Base-by-base conservation (phyloP, 805 yeast species). In the Myxozyma kluyveri region DNA sequence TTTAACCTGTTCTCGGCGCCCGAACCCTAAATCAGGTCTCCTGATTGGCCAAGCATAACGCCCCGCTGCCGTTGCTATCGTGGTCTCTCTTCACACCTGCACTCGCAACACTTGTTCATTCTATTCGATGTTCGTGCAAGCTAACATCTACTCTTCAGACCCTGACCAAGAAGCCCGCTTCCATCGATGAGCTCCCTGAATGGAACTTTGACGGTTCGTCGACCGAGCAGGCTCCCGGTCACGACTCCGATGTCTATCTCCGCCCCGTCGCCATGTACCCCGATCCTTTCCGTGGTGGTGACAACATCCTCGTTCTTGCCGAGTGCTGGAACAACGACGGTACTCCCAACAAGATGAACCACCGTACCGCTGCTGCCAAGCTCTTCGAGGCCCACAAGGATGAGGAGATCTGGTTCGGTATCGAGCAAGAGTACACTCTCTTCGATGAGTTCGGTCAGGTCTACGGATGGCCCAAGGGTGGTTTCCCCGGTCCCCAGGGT, bases 121-220 rank as follows among this genome's bases (percentile, higher is more conserved):
- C n/a, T n/a, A n/a, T n/a, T n/a, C n/a, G n/a, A n/a, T n/a, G n/a
- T n/a, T n/a, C n/a, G n/a, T n/a, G n/a, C n/a, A n/a, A n/a, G n/a
- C n/a, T n/a, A n/a, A n/a, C n/a, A n/a, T n/a, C n/a, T n/a, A n/a
- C n/a, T n/a, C n/a, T n/a, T n/a, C 41, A 84, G 74, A 93, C 99
- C 52, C 76, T 93, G 61, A 67, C 66, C 66, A 80, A 82, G 73
- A 77, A 74, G 67, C 85, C 93, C 49, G 67, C 80, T 42, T 76
- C 85, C 33, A 75, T 88, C 49, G 91, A 86, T 57, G 95, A 93
- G 68, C 79, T 93, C 65, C 97, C 98, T 63, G 96, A 91, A 75
- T 93, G 99, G 99, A 93, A 93, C 80, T 93, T 93, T 67, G 99
- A 93, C 72, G 99, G 99, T 74, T 90, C 98, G 40, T 90, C 98